Evolutionary conservation across 306 rosid species (phyloP).

Genomic region (cucumber (Cucumis sativus)): Cucumber_9930_V3 NC_026657.2:4385501-4386000

Average conservation of each 20-base stretch:
- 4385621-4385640: background rate
- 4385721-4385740: background rate
- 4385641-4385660: background rate
- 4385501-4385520: background rate
- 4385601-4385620: background rate
- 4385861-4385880: slow-evolving; percentile 17
- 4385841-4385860: slow-evolving; percentile 34
- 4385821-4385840: slow-evolving; percentile 17
- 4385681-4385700: background rate
- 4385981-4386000: background rate
- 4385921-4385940: slow-evolving; percentile 25
- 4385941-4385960: slow-evolving; percentile 22
- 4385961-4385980: background rate
- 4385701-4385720: background rate
- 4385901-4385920: slow-evolving; percentile 18
- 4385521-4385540: background rate
- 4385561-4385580: background rate
- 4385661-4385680: background rate
- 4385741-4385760: background rate
- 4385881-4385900: slow-evolving; percentile 12
- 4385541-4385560: background rate
- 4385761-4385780: background rate
- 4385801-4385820: background rate
- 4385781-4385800: background rate
- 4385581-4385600: background rate